phyloP scores from a whole-genome alignment of 2,329 filamentous ascomycete genomes.

The Claviceps sp. region DNA sequence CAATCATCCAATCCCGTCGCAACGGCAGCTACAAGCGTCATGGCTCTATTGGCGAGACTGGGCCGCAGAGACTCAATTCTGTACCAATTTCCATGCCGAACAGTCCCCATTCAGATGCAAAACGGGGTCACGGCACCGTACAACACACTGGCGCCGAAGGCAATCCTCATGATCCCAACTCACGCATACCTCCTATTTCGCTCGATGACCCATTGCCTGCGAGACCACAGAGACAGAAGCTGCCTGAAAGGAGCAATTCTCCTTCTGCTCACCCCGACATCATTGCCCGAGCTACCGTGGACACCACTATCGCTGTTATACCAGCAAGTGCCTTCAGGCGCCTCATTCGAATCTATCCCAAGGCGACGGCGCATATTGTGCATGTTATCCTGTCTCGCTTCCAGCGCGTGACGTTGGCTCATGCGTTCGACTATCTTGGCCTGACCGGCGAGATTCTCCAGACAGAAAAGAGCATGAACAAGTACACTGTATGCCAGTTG shows the following conservation, averaged over 20 bases:
- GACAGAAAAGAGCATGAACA: constrained; percentile 87
- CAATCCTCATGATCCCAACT: constrained; percentile 7
- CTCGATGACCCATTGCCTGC: constrained; percentile 38
- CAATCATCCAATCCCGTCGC: constrained; percentile 10
- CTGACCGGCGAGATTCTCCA: constrained; percentile 82
- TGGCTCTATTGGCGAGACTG: constrained; percentile 12
- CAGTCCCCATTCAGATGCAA: constrained; percentile 25
- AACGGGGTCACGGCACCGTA: constrained; percentile 3
- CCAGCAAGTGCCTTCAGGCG: constrained; percentile 91
- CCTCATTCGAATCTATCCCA: constrained; percentile 85
- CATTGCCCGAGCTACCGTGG: constrained; percentile 86
- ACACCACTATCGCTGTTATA: constrained; percentile 97
- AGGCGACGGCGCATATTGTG: constrained; percentile 92
- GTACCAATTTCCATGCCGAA: constrained; percentile 20
- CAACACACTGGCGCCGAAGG: constrained; percentile 9
- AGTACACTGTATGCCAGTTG: constrained; percentile 80
- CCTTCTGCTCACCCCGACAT: constrained; percentile 92
- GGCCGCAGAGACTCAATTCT: constrained; percentile 4
- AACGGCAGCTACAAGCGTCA: constrained; percentile 17
- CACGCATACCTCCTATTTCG: constrained; percentile 62
- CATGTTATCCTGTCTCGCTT: constrained; percentile 93
- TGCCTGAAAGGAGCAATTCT: constrained; percentile 33
- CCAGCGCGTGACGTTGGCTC: constrained; percentile 86
- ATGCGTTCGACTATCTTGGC: constrained; percentile 87
- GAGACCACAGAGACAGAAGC: constrained; percentile 22